Evolutionary conservation across 2,329 filamentous ascomycete genomes (phyloP).

Genomic region (Torrubiella hemipterigena): DNA sequence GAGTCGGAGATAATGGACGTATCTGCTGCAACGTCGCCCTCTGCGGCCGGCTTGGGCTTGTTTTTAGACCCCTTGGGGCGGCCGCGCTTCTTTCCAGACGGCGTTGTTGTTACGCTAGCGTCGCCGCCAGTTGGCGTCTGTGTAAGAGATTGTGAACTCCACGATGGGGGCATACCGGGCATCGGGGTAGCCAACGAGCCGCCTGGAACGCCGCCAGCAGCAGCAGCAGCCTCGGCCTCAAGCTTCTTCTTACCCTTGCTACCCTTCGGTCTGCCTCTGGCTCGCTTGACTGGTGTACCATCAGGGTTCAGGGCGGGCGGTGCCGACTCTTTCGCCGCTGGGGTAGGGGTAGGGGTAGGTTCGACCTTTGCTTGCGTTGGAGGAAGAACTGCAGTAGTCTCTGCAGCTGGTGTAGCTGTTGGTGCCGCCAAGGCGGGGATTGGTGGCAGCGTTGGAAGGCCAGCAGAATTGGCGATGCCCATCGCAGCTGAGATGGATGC

Average conservation of each 20-base stretch:
- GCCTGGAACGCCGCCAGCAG: constrained; percentile 1
- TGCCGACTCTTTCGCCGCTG: constrained; percentile 4
- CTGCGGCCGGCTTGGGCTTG: constrained; percentile 18
- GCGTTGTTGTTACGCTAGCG: constrained; percentile 9
- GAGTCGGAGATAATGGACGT: no score
- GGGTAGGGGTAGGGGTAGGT: constrained; percentile 1
- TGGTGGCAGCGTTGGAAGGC: not conserved
- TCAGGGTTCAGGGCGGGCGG: constrained; percentile 6
- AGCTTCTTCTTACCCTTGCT: constrained; percentile 45
- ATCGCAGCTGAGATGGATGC: not conserved
- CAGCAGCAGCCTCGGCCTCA: constrained; percentile 26
- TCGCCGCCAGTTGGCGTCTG: constrained; percentile 6
- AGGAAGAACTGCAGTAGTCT: not conserved
- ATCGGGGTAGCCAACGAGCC: constrained; percentile 1
- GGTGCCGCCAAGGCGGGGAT: not conserved
- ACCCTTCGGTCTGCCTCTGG: constrained; percentile 43
- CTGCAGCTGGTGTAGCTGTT: not conserved
- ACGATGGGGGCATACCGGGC: constrained; percentile 1
- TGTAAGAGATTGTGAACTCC: constrained; percentile 1
- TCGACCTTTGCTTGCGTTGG: not conserved
- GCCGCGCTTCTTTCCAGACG: constrained; percentile 19
- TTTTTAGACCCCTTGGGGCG: constrained; percentile 36
- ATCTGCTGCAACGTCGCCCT: constrained; percentile 2
- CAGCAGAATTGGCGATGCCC: not conserved
- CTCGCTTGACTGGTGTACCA: constrained; percentile 23